Conservation (phyloP, 345 rosid species). For the Lumnitzera racemosa region DNA sequence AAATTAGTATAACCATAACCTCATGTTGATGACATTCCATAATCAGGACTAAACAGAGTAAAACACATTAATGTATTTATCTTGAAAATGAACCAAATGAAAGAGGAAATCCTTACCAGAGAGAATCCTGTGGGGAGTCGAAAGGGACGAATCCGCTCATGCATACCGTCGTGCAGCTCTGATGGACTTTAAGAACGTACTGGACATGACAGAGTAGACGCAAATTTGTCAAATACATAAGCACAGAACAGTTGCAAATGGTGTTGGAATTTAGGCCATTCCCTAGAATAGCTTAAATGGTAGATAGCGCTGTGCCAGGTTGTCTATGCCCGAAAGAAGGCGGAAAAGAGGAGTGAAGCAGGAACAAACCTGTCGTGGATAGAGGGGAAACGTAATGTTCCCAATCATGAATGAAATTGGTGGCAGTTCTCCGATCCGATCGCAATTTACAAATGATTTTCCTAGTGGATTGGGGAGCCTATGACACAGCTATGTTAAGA, state of each 20-base stretch:
- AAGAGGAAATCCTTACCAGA: conserved; percentile 29
- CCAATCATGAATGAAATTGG: conserved; percentile 41
- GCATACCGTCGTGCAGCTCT: conserved; percentile 24
- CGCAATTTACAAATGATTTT: conserved; percentile 41
- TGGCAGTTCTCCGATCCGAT: conserved; percentile 32
- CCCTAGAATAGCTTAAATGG: background rate
- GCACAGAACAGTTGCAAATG: background rate
- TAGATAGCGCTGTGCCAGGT: background rate
- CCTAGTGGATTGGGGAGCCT: conserved; percentile 42
- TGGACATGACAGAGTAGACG: conserved; percentile 7
- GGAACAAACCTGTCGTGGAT: conserved; percentile 38
- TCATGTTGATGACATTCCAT: background rate
- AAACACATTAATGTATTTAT: background rate
- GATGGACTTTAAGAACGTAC: conserved; percentile 38
- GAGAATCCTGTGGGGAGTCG: conserved; percentile 38
- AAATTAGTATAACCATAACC: too few relatives aligned
- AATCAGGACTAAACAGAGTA: background rate
- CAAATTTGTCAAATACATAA: background rate
- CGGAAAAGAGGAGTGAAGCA: background rate
- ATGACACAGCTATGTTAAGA: conserved; percentile 35
- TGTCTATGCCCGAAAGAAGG: background rate
- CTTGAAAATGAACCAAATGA: background rate
- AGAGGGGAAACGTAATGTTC: conserved; percentile 34
- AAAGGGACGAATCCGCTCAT: conserved; percentile 43
- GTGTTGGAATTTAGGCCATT: background rate